Conservation (phyloP, 306 rosid species). For the Fragaria ananassa region DNA sequence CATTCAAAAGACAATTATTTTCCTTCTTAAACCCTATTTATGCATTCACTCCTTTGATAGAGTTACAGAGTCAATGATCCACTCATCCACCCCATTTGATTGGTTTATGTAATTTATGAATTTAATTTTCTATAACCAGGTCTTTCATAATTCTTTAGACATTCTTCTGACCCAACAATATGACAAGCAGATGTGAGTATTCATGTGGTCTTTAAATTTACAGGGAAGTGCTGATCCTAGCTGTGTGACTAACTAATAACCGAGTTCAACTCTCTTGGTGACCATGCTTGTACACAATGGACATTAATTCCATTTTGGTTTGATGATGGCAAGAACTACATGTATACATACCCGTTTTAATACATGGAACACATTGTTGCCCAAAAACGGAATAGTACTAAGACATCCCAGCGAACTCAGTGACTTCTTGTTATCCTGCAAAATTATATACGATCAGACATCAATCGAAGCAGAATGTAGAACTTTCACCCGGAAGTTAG, state of each 20-base stretch:
- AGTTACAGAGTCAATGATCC: too few relatives aligned
- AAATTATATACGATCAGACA: conserved; percentile 6
- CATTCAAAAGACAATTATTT: too few relatives aligned
- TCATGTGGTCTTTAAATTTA: not conserved
- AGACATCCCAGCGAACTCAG: conserved; percentile 18
- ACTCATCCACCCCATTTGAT: too few relatives aligned
- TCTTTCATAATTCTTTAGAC: too few relatives aligned
- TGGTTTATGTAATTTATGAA: too few relatives aligned
- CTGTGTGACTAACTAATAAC: not conserved
- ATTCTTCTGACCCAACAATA: not conserved
- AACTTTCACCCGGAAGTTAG: conserved; percentile 1
- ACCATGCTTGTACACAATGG: not conserved
- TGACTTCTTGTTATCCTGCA: conserved; percentile 76
- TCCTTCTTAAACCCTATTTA: too few relatives aligned
- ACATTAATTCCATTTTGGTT: not conserved
- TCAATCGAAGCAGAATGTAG: not conserved
- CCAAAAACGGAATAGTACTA: not conserved
- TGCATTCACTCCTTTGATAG: too few relatives aligned
- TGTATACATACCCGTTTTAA: not conserved
- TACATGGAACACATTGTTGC: not conserved
- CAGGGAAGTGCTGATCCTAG: not conserved
- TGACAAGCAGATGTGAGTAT: not conserved
- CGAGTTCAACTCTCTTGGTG: not conserved
- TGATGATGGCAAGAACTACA: not conserved
- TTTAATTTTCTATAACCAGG: too few relatives aligned